These are phyloP conservation scores for Tolypocladium cylindrosporum DNA, from an alignment of 2,329 filamentous ascomycete species.

Conservation along the genomic window DNA sequence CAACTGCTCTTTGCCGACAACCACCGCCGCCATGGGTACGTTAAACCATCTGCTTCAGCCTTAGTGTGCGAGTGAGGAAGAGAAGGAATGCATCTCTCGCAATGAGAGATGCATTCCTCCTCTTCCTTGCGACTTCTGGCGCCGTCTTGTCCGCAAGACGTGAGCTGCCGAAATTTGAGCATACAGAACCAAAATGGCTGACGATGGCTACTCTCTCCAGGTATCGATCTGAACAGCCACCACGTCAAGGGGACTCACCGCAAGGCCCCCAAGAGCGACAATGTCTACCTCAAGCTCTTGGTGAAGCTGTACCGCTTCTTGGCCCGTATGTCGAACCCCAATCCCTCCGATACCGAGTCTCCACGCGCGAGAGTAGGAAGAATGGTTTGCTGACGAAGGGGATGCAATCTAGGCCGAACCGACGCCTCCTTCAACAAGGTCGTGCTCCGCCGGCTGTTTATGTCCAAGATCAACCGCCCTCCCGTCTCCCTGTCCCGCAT, in stretches of 20 bases:
- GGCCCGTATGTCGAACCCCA: slow-evolving; percentile 60
- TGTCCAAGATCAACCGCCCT: slow-evolving; percentile 96
- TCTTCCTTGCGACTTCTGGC: slow-evolving; percentile 2
- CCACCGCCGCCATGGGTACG: slow-evolving; percentile 52
- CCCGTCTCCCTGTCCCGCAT: slow-evolving; percentile 93
- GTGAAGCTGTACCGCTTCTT: slow-evolving; percentile 98
- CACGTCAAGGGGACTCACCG: slow-evolving; percentile 68
- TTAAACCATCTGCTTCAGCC: slow-evolving; percentile 29
- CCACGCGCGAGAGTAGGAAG: neutral
- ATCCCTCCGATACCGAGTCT: neutral
- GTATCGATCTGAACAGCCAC: slow-evolving; percentile 64
- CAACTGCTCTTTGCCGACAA: slow-evolving; percentile 28
- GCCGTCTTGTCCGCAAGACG: slow-evolving; percentile 11
- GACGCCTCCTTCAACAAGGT: slow-evolving; percentile 98
- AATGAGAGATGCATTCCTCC: neutral
- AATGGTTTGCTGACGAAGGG: neutral
- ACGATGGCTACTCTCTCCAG: slow-evolving; percentile 44
- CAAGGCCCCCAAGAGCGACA: slow-evolving; percentile 95
- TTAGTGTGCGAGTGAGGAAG: slow-evolving; percentile 41
- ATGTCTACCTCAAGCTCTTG: slow-evolving; percentile 93
- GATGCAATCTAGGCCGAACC: slow-evolving; percentile 61
- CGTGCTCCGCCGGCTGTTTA: slow-evolving; percentile 92
- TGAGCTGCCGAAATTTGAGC: slow-evolving; percentile 38
- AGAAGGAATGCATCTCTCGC: neutral
- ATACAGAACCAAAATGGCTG: slow-evolving; percentile 55